phyloP scores from a whole-genome alignment of 139 green algal species.

The Prasinococcaceae sp. region DNA sequence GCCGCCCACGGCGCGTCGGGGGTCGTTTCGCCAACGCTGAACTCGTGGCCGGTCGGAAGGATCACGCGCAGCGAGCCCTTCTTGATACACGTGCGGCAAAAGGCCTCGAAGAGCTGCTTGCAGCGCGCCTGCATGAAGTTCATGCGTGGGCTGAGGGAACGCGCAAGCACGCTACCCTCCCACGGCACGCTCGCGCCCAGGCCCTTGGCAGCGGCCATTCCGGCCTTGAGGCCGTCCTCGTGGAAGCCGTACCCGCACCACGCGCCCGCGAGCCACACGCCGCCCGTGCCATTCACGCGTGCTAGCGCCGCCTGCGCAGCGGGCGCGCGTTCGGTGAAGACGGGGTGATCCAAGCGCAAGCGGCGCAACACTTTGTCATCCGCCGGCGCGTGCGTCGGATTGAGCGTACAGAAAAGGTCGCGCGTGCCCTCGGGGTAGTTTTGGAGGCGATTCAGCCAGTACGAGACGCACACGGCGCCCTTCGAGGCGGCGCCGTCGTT shows the following conservation, averaged over 20 bases:
- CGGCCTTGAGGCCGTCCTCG: slow-evolving; percentile 78
- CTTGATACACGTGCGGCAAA: too few species aligned
- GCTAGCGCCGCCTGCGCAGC: slow-evolving; percentile 6
- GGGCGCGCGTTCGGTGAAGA: not conserved
- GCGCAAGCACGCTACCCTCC: slow-evolving; percentile 26
- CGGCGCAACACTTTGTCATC: slow-evolving; percentile 10
- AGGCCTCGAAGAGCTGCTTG: too few species aligned
- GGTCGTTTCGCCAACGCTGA: too few species aligned
- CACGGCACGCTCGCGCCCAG: slow-evolving; percentile 36
- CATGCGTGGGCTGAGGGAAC: too few species aligned
- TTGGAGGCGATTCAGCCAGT: slow-evolving; percentile 82
- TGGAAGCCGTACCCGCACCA: slow-evolving; percentile 91
- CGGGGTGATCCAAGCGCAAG: not conserved
- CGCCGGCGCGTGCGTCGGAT: slow-evolving; percentile 51
- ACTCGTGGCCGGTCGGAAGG: too few species aligned
- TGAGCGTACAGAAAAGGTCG: slow-evolving; percentile 83
- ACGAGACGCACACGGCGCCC: slow-evolving; percentile 63
- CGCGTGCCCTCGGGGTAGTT: slow-evolving; percentile 46
- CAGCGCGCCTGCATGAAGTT: too few species aligned
- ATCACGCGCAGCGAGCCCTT: too few species aligned
- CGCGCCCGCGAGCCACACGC: slow-evolving; percentile 49
- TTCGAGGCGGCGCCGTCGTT: slow-evolving; percentile 5
- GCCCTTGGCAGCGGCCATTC: slow-evolving; percentile 37
- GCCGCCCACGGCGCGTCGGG: too few species aligned
- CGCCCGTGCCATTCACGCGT: slow-evolving; percentile 27